phyloP scores from a whole-genome alignment of 2,329 filamentous ascomycete genomes.

The Pestalotiopsis sp. region DNA sequence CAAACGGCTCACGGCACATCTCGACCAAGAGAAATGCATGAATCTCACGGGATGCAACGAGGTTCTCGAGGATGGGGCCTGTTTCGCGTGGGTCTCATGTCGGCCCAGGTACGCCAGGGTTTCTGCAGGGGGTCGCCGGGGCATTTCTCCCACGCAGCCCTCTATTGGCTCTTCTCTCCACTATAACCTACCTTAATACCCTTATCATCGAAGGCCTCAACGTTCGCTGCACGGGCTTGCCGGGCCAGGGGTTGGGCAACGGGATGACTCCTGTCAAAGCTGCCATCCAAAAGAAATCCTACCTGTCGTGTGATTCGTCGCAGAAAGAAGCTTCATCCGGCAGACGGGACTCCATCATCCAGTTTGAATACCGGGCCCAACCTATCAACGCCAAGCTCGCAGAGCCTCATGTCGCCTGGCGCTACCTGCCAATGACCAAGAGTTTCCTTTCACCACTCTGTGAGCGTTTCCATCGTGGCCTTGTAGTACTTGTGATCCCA shows the following conservation, averaged over 20 bases:
- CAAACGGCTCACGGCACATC: background rate
- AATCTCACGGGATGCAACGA: background rate
- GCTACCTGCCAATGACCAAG: too few species aligned
- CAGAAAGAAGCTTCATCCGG: conserved; percentile 3
- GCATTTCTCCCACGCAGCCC: background rate
- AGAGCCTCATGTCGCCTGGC: background rate
- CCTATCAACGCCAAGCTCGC: background rate
- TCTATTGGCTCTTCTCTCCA: background rate
- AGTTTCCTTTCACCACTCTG: background rate
- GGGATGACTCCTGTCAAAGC: conserved; percentile 8
- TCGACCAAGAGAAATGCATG: background rate
- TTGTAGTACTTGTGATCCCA: background rate
- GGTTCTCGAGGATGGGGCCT: background rate
- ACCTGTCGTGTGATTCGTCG: conserved; percentile 9
- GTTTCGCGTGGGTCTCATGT: conserved; percentile 15
- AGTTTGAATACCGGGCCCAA: background rate
- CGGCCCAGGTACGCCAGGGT: background rate
- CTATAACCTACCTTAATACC: background rate
- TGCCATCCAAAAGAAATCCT: conserved; percentile 7
- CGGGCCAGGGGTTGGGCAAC: background rate
- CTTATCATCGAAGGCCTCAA: background rate
- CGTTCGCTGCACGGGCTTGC: conserved; percentile 1
- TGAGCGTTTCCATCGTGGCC: background rate
- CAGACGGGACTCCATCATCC: background rate
- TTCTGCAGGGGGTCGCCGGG: background rate